Percentiles rank a stretch among this genome's conserved stretches.
phyloP scores from a whole-genome alignment of 139 green algal genomes.

The Micractinium conductrix region DNA sequence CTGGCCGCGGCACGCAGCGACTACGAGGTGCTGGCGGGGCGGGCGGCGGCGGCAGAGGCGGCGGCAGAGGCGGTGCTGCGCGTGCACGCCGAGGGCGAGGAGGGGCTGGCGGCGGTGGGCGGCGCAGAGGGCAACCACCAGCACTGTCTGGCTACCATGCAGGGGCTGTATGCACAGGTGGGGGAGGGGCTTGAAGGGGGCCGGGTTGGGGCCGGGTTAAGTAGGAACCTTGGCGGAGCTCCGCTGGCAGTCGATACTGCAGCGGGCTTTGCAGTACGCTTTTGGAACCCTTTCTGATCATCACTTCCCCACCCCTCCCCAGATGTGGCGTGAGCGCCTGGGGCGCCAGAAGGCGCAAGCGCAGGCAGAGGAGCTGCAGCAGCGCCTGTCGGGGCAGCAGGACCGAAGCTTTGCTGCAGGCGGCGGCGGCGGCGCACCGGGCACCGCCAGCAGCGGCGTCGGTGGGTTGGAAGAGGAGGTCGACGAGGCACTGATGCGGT shows the following conservation, averaged over 20 bases:
- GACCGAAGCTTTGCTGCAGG: not conserved
- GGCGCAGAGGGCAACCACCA: not conserved
- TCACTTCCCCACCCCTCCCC: no score
- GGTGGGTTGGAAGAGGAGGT: not conserved
- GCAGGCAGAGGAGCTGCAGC: not conserved
- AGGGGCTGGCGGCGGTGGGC: not conserved
- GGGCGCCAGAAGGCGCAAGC: conserved; percentile 2
- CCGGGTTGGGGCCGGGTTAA: no score
- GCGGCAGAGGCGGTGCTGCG: conserved; percentile 3
- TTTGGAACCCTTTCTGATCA: not conserved
- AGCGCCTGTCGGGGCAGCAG: not conserved
- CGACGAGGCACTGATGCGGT: not conserved
- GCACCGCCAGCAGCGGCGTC: not conserved
- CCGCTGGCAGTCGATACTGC: not conserved
- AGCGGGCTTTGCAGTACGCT: not conserved
- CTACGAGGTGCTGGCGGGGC: not conserved
- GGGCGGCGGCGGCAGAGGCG: not conserved
- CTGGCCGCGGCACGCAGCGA: not conserved
- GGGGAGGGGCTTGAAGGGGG: not conserved
- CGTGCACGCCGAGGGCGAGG: not conserved
- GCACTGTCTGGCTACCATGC: not conserved
- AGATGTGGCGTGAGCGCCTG: conserved; percentile 34
- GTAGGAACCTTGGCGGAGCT: not conserved
- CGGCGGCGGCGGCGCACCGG: no score
- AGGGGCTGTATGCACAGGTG: conserved; percentile 6